These are phyloP conservation scores for Actinidia arguta DNA, from an alignment of 179 eudicot species.

Conservation along the genomic window DNA sequence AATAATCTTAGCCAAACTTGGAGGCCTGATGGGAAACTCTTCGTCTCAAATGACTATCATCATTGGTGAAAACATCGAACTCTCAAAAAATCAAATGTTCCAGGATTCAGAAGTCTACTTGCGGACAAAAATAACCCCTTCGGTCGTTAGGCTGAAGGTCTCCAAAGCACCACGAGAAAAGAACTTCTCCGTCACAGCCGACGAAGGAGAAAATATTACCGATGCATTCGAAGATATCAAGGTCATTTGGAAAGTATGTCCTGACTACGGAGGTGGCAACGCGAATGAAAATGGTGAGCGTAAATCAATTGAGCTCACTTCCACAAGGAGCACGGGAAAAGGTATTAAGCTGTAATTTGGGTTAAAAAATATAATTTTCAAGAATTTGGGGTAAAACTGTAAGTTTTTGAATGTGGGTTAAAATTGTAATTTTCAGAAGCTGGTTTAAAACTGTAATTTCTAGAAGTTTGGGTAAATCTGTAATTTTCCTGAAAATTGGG, in stretches of 20 bases:
- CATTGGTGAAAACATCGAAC: slow-evolving; percentile 35
- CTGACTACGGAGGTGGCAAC: not conserved
- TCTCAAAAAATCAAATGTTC: slow-evolving; percentile 43
- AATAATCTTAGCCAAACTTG: slow-evolving; percentile 27
- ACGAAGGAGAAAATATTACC: slow-evolving; percentile 37
- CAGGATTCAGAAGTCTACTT: slow-evolving; percentile 46
- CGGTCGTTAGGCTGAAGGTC: slow-evolving; percentile 44
- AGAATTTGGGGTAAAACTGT: too few species aligned
- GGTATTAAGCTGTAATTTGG: slow-evolving; percentile 36
- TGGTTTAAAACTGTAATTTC: too few species aligned
- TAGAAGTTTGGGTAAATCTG: too few species aligned
- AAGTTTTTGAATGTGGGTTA: too few species aligned
- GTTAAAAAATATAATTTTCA: too few species aligned
- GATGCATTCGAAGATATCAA: slow-evolving; percentile 43
- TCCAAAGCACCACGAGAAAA: slow-evolving; percentile 33
- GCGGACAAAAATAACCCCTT: slow-evolving; percentile 33
- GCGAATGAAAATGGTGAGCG: slow-evolving; percentile 24
- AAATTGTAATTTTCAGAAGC: too few species aligned
- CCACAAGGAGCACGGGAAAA: slow-evolving; percentile 23
- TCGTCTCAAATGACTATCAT: slow-evolving; percentile 39
- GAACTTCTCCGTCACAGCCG: slow-evolving; percentile 29
- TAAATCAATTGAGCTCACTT: slow-evolving; percentile 40
- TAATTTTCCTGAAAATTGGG: too few species aligned
- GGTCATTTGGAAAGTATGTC: slow-evolving; percentile 39
- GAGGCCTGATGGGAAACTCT: slow-evolving; percentile 16